phyloP scores from a whole-genome alignment of 257 asterid species.

The Forsythia viridissima region DNA sequence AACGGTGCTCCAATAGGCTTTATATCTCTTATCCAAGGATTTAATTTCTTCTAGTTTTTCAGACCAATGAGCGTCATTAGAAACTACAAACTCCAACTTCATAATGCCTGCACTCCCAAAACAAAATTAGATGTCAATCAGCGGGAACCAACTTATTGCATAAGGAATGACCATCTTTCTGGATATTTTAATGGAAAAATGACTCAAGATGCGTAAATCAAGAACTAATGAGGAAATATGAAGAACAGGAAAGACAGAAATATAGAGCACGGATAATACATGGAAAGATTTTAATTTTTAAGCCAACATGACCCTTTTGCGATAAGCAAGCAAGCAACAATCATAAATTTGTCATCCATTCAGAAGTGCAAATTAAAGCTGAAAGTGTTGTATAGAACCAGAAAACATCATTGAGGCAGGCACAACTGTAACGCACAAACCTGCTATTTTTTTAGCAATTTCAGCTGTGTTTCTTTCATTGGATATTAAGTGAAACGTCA shows the following conservation, averaged over 20 bases:
- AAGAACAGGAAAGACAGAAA: neutral
- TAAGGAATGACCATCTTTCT: neutral
- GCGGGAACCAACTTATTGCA: conserved; percentile 14
- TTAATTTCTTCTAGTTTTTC: conserved; percentile 54
- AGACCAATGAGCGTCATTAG: conserved; percentile 57
- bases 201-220: neutral
- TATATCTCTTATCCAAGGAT: conserved; percentile 59
- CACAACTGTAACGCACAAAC: conserved; percentile 26
- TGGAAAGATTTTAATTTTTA: neutral
- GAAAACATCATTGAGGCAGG: conserved; percentile 6
- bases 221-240: conserved; percentile 8
- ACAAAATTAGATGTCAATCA: conserved; percentile 10
- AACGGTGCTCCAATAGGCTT: conserved; percentile 51
- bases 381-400: conserved; percentile 5
- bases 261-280: neutral
- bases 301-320: neutral
- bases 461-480: conserved; percentile 35
- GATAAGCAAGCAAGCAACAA: neutral
- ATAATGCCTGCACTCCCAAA: conserved; percentile 42
- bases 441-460: conserved; percentile 35
- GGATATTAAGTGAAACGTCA: conserved; percentile 42
- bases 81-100: conserved; percentile 54
- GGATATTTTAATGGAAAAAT: neutral
- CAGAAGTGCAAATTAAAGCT: neutral
- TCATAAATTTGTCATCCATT: conserved; percentile 4